Conservation (phyloP, 2,329 filamentous ascomycete species). For the Stenocarpella maydis region DNA sequence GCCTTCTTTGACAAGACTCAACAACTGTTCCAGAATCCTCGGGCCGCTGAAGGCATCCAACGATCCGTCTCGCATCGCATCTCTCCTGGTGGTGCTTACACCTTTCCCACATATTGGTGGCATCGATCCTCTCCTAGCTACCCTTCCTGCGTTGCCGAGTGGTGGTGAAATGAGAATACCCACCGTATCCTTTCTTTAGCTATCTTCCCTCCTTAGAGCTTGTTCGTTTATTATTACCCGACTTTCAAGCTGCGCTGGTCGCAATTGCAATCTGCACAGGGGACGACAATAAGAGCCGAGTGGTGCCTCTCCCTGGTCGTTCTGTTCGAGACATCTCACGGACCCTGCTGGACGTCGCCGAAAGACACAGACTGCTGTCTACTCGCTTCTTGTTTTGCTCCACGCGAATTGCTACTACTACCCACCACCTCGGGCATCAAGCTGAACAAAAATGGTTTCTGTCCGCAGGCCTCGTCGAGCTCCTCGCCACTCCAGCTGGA, state of each 20-base stretch:
- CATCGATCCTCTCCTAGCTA: conserved; percentile 12
- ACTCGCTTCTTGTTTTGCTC: not conserved
- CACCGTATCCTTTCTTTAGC: conserved; percentile 29
- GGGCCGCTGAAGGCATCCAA: conserved; percentile 24
- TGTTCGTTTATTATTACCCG: conserved; percentile 17
- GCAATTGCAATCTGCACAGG: conserved; percentile 25
- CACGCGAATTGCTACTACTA: not conserved
- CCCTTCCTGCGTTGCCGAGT: conserved; percentile 4
- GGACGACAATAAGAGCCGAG: conserved; percentile 23
- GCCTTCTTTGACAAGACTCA: conserved; percentile 6
- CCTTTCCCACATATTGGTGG: not conserved
- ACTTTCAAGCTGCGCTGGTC: conserved; percentile 10
- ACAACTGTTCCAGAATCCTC: conserved; percentile 14
- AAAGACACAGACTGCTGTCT: not conserved
- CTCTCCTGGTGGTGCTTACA: not conserved
- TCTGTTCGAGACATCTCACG: conserved; percentile 19
- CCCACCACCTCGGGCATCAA: not conserved
- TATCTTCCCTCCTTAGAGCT: conserved; percentile 17
- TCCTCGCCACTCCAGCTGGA: conserved; percentile 31
- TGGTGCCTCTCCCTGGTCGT: conserved; percentile 24
- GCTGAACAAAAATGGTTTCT: conserved; percentile 34
- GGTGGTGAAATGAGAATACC: conserved; percentile 27
- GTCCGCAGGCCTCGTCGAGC: conserved; percentile 31
- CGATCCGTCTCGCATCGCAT: conserved; percentile 17
- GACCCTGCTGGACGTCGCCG: not conserved